Evolutionary conservation across 371 early-diverging fungal genomes (phyloP).

Genomic region (Mortierella sp.): DNA sequence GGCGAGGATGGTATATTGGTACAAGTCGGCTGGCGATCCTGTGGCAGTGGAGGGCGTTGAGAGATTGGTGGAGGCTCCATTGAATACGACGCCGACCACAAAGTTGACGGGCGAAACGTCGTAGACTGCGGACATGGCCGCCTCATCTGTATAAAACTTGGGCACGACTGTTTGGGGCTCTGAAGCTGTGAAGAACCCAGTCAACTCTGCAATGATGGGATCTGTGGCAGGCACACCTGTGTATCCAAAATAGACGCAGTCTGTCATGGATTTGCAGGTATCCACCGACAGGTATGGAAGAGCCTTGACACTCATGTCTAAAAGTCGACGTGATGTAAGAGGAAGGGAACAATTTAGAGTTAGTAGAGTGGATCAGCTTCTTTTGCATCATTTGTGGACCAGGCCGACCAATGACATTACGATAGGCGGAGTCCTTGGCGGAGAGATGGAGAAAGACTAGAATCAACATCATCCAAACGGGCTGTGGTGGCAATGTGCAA

Average conservation of each 20-base stretch:
- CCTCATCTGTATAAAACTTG: conserved; percentile 39
- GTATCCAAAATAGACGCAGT: conserved; percentile 55
- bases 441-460: conserved; percentile 52
- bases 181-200: conserved; percentile 47
- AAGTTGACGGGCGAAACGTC: conserved; percentile 46
- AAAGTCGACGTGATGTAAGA: not conserved
- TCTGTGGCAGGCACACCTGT: conserved; percentile 47
- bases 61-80: conserved; percentile 38
- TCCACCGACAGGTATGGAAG: conserved; percentile 46
- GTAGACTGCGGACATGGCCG: conserved; percentile 41
- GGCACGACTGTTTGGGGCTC: conserved; percentile 43
- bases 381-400: too few relatives aligned
- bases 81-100: conserved; percentile 56
- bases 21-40: conserved; percentile 6
- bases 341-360: too few relatives aligned
- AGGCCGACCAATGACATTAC: conserved; percentile 11
- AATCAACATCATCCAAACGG: conserved; percentile 53
- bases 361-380: too few relatives aligned
- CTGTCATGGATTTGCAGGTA: conserved; percentile 43
- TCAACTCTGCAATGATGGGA: conserved; percentile 48
- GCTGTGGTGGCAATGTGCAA: too few relatives aligned
- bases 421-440: conserved; percentile 26
- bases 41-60: conserved; percentile 11
- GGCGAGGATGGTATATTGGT: conserved; percentile 50
- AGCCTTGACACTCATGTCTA: conserved; percentile 45